phyloP scores from a whole-genome alignment of 768 basidiomycete species.

The Scleroderma citrinum region DNA sequence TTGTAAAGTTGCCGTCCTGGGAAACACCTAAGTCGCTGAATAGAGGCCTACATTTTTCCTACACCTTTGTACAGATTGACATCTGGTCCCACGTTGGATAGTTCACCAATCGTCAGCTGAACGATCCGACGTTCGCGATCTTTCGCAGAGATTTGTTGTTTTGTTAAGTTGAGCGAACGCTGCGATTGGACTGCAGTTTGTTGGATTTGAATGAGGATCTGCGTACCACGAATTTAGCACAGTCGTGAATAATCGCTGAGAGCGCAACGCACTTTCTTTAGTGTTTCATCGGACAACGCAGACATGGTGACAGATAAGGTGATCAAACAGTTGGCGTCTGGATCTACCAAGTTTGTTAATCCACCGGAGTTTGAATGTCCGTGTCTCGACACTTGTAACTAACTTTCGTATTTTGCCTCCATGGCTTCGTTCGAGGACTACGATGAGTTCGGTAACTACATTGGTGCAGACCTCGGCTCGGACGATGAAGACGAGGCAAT shows the following conservation, averaged over 20 bases:
- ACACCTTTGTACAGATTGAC: conserved; percentile 91
- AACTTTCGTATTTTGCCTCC: conserved; percentile 1
- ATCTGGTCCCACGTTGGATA: conserved; percentile 60
- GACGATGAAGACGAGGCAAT: conserved; percentile 48
- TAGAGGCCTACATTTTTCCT: conserved; percentile 73
- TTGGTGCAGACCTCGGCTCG: conserved; percentile 90
- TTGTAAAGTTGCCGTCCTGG: not conserved
- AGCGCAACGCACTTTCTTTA: conserved; percentile 55
- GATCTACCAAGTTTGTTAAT: not conserved
- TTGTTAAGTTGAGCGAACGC: conserved; percentile 62
- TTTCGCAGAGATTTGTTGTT: conserved; percentile 72
- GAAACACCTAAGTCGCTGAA: conserved; percentile 4
- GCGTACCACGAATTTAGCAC: conserved; percentile 18
- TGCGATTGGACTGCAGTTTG: conserved; percentile 85
- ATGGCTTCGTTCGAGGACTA: conserved; percentile 73
- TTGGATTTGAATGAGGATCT: conserved; percentile 94
- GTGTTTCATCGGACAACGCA: conserved; percentile 69
- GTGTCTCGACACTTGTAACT: conserved; percentile 5
- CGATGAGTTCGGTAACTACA: conserved; percentile 96
- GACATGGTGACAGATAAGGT: conserved; percentile 35
- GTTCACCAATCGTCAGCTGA: conserved; percentile 83
- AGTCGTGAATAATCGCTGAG: not conserved
- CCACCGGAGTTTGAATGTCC: conserved; percentile 21
- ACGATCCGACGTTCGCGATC: conserved; percentile 87
- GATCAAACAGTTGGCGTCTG: conserved; percentile 9